Conservation (phyloP, 179 eudicot genomes). For the Spinacia oleracea region DNA sequence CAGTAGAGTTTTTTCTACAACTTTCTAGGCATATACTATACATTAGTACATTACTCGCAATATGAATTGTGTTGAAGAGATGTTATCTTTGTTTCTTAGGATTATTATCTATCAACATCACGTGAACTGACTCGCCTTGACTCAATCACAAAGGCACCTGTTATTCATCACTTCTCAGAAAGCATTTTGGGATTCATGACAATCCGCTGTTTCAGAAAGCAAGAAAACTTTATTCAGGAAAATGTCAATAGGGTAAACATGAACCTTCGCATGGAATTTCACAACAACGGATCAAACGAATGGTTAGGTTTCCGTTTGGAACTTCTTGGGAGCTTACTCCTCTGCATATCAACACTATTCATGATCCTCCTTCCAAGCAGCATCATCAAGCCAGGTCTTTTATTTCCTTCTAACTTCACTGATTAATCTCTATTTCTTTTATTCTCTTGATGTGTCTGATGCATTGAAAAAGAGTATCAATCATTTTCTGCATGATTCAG, state of each 20-base stretch:
- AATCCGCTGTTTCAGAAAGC: constrained; percentile 82
- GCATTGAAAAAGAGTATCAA: neutral
- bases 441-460: neutral
- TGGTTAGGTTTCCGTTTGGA: constrained; percentile 98
- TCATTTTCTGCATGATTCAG: constrained; percentile 38
- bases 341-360: constrained; percentile 80
- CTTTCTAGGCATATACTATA: neutral
- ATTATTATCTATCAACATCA: constrained; percentile 83
- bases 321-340: constrained; percentile 73
- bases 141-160: constrained; percentile 96
- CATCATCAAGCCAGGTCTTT: constrained; percentile 78
- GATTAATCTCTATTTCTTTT: neutral
- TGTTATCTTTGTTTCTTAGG: constrained; percentile 42
- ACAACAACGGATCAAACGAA: constrained; percentile 87
- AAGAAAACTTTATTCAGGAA: constrained; percentile 59
- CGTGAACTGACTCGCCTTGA: constrained; percentile 95
- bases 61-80: neutral
- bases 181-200: constrained; percentile 95
- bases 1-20: neutral
- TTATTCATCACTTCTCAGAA: constrained; percentile 93
- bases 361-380: constrained; percentile 82
- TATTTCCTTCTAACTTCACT: constrained; percentile 8
- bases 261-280: constrained; percentile 90
- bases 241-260: constrained; percentile 73
- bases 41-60: neutral